Base-by-base conservation (phyloP, 129 eudicot species). In the Pulicaria dysenterica region DNA sequence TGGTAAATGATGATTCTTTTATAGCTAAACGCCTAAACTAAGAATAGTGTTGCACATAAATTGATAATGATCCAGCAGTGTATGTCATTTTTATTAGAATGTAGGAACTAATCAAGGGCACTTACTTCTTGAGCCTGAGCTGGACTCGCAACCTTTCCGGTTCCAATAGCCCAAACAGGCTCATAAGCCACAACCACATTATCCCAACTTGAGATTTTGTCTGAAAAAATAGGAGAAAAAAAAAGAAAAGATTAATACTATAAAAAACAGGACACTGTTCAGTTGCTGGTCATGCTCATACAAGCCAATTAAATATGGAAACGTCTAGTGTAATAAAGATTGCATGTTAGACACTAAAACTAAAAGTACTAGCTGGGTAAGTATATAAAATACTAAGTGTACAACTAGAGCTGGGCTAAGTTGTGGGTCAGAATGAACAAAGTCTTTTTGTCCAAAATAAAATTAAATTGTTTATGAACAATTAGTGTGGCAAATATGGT, bases 141-240 rank as follows among this genome's bases (percentile, higher is more conserved):
- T 50, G 96, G 95, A 77, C 83, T 65, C 67, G 98, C 98, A 79
- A 92, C 98, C 88, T 92, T 89, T 63, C 98, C 98, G 7, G 98
- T 92, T 85, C 98, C 98, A 83, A 92, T 93, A 47, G 98, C 96
- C 98, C 98, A 93, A 15, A 90, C 98, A 53, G 98, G 98, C 84
- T 93, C 98, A 75, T 93, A 93, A 40, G 96, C 98, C 79, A 93
- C 42, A 78, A 93, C 98, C 69, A 93, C 91, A 72, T 93, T 81
- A 5, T 70, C 78, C 98, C 98, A 93, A 64, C 90, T 84, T 16
- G 85, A 67, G 70, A 90, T 79, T 58, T 78, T 71, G n/a, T 90
- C 98, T 93, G 95, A 56, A 57, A 19, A 6, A 54, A 4, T 8
- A 54, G 31, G n/a, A n/a, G n/a, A n/a, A n/a, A n/a, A n/a, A 50